Percentiles rank a stretch among this genome's conserved stretches.
Evolutionary conservation across 768 basidiomycete species (phyloP).

Genomic region (Mycena vitilis): DNA sequence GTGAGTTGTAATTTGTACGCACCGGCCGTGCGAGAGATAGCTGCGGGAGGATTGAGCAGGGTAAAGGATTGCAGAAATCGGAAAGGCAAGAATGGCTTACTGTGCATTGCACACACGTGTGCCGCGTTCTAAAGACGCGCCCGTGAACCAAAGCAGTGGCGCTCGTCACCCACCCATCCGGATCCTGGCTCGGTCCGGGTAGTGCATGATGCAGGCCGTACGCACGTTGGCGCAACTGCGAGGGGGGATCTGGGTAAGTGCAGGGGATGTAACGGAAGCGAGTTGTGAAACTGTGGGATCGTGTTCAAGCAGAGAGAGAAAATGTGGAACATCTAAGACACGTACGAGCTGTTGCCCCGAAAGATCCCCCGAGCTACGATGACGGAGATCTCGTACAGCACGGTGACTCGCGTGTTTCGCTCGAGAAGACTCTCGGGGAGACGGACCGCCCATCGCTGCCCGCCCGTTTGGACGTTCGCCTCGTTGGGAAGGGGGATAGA

Average conservation of each 20-base stretch:
- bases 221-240: slow-evolving; percentile 1
- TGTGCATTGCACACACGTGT: slow-evolving; percentile 10
- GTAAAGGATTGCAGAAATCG: not conserved
- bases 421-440: slow-evolving; percentile 20
- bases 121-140: slow-evolving; percentile 13
- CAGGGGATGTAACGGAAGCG: slow-evolving; percentile 22
- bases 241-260: slow-evolving; percentile 7
- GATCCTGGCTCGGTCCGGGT: not conserved
- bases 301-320: not conserved
- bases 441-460: not conserved
- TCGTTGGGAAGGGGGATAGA: slow-evolving; percentile 16
- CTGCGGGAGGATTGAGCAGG: not conserved
- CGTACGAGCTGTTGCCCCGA: slow-evolving; percentile 7
- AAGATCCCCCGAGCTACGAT: not conserved
- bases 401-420: slow-evolving; percentile 12
- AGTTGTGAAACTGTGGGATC: slow-evolving; percentile 10
- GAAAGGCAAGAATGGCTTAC: not conserved
- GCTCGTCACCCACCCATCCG: slow-evolving; percentile 7
- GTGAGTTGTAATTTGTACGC: not conserved
- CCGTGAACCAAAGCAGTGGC: slow-evolving; percentile 9
- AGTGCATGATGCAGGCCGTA: not conserved
- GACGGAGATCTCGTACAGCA: slow-evolving; percentile 20
- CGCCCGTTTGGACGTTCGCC: not conserved
- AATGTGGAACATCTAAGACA: not conserved
- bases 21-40: slow-evolving; percentile 18